Evolutionary conservation across 2,329 filamentous ascomycete genomes (phyloP).

Genomic region (Trichoderma sp.): DNA sequence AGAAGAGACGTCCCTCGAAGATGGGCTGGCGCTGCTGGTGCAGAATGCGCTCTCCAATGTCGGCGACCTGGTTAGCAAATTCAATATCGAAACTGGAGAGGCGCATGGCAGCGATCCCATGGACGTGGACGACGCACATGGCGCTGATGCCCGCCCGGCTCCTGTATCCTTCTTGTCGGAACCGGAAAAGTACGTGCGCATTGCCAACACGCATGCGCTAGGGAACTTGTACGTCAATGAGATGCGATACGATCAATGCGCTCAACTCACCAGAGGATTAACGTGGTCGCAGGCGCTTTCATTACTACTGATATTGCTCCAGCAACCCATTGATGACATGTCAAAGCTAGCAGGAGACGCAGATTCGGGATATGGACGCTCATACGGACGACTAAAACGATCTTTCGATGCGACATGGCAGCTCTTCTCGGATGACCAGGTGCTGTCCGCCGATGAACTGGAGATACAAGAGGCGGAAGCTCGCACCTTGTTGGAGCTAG

Average conservation of each 20-base stretch:
- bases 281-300: slow-evolving; percentile 38
- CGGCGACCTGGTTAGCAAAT: slow-evolving; percentile 39
- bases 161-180: slow-evolving; percentile 38
- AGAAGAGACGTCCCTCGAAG: slow-evolving; percentile 36
- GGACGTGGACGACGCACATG: slow-evolving; percentile 36
- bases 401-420: slow-evolving; percentile 38
- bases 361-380: slow-evolving; percentile 37
- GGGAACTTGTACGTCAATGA: slow-evolving; percentile 42
- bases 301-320: slow-evolving; percentile 41
- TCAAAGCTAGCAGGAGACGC: slow-evolving; percentile 36
- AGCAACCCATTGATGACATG: slow-evolving; percentile 40
- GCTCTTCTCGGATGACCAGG: slow-evolving; percentile 37
- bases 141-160: slow-evolving; percentile 33
- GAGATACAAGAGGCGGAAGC: slow-evolving; percentile 37
- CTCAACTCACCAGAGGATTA: background rate
- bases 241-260: background rate
- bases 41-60: slow-evolving; percentile 45
- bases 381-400: slow-evolving; percentile 35
- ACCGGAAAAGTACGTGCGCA: slow-evolving; percentile 41
- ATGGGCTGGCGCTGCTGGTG: slow-evolving; percentile 41
- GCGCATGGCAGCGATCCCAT: slow-evolving; percentile 35
- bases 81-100: slow-evolving; percentile 29
- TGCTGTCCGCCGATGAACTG: slow-evolving; percentile 39
- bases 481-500: slow-evolving; percentile 45
- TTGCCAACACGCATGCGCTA: slow-evolving; percentile 41